Conservation (phyloP, 1,284 basidiomycete species). For the Ceratobasidium sp. region DNA sequence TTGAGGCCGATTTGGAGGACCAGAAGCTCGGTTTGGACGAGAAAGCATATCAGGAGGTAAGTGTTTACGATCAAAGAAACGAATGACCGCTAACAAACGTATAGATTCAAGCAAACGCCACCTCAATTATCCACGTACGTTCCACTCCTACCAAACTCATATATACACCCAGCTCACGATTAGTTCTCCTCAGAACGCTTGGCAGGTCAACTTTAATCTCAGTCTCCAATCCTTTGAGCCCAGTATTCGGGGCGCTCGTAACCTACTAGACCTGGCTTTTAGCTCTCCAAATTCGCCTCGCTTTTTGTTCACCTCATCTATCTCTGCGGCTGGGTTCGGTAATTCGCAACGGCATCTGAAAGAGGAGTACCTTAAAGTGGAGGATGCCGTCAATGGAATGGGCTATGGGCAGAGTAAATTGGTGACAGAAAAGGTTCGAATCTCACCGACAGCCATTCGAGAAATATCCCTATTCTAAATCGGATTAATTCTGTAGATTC, state of each 20-base stretch:
- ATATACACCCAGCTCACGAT: neutral
- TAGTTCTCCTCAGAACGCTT: slow-evolving; percentile 52
- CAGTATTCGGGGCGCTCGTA: slow-evolving; percentile 39
- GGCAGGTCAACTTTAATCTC: slow-evolving; percentile 49
- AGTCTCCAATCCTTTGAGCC: slow-evolving; percentile 47
- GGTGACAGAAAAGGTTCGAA: slow-evolving; percentile 38
- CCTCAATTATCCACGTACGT: slow-evolving; percentile 56
- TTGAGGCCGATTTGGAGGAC: slow-evolving; percentile 53
- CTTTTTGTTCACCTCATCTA: slow-evolving; percentile 43
- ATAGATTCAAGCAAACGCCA: slow-evolving; percentile 51
- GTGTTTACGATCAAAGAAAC: slow-evolving; percentile 5
- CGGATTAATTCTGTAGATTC: slow-evolving; percentile 3
- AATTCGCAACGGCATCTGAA: neutral
- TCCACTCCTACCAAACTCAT: too few species aligned
- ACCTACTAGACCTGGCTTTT: slow-evolving; percentile 48
- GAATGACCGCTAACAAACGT: neutral
- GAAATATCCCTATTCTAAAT: neutral
- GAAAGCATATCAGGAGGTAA: slow-evolving; percentile 53
- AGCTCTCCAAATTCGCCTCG: slow-evolving; percentile 30
- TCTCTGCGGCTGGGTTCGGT: slow-evolving; percentile 16
- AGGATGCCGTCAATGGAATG: slow-evolving; percentile 9
- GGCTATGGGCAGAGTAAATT: slow-evolving; percentile 46
- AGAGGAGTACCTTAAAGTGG: slow-evolving; percentile 29
- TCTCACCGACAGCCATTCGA: too few species aligned
- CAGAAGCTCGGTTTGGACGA: slow-evolving; percentile 52